These are phyloP conservation scores for Podospora anserina DNA, from an alignment of 495 filamentous ascomycete species.

Conservation along the genomic window DNA sequence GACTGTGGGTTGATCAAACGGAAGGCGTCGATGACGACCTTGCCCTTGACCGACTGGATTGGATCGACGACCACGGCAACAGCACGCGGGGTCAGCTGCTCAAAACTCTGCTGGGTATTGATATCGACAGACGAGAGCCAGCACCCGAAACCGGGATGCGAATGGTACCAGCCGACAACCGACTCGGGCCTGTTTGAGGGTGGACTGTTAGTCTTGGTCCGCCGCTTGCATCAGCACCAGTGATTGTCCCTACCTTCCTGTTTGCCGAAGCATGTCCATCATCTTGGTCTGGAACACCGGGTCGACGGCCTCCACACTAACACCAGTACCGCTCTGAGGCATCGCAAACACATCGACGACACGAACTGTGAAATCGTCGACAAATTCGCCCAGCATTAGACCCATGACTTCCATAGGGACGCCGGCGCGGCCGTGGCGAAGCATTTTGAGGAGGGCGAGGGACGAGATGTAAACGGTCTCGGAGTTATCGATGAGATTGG, in stretches of 20 bases:
- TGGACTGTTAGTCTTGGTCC: not conserved
- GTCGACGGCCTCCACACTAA: constrained; percentile 97
- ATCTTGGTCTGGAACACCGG: constrained; percentile 99
- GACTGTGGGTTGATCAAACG: constrained; percentile 97
- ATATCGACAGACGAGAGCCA: constrained; percentile 99
- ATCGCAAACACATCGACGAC: constrained; percentile 99
- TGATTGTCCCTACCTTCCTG: constrained; percentile 67
- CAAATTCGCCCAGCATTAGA: constrained; percentile 96
- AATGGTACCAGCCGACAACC: constrained; percentile 99
- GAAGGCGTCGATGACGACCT: constrained; percentile 99
- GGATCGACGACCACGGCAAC: constrained; percentile 98
- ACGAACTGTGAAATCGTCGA: constrained; percentile 97
- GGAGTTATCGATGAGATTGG: constrained; percentile 92
- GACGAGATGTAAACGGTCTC: constrained; percentile 99
- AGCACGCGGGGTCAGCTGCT: constrained; percentile 91
- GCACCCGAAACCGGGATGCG: constrained; percentile 97
- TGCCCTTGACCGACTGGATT: constrained; percentile 98
- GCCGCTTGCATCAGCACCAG: not conserved
- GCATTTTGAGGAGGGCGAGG: constrained; percentile 95
- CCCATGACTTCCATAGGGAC: constrained; percentile 99
- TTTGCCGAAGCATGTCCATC: constrained; percentile 99
- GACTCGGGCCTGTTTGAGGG: constrained; percentile 69
- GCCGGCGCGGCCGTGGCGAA: constrained; percentile 92
- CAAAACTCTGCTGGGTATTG: constrained; percentile 99
- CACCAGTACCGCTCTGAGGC: constrained; percentile 98